A percentile compares a stretch with the other conserved stretches of the same genome.
Conservation (phyloP, 306 rosid species). For the Mimosa pudica region DNA sequence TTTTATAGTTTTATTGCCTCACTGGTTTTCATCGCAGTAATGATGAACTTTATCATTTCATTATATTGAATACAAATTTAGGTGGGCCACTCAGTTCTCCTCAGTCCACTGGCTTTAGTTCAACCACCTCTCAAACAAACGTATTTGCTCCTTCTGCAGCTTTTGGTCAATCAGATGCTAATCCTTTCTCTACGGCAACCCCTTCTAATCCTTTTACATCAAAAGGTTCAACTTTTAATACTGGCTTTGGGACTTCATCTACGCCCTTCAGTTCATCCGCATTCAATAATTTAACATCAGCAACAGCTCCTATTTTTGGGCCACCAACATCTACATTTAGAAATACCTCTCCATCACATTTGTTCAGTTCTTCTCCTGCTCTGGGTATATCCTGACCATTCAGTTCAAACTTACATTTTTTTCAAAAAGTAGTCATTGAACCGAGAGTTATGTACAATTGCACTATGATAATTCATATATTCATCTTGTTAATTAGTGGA, state of each 20-base stretch:
- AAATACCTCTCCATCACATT: constrained; percentile 45
- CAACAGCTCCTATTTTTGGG: constrained; percentile 51
- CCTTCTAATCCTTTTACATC: constrained; percentile 65
- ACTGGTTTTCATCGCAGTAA: constrained; percentile 1
- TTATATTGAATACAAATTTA: constrained; percentile 41
- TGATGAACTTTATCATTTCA: constrained; percentile 16
- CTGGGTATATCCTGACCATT: constrained; percentile 52
- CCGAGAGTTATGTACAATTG: constrained; percentile 48
- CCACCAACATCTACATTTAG: constrained; percentile 61
- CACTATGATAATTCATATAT: constrained; percentile 26
- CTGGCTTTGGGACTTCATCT: constrained; percentile 58
- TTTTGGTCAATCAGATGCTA: constrained; percentile 66
- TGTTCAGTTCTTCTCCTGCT: constrained; percentile 53
- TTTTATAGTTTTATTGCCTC: constrained; percentile 1
- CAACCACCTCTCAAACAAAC: constrained; percentile 56
- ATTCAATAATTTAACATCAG: constrained; percentile 53
- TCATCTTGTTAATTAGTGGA: no score
- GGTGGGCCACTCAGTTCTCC: constrained; percentile 79
- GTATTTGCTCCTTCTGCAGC: constrained; percentile 53
- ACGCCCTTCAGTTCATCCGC: constrained; percentile 55
- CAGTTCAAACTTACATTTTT: constrained; percentile 48
- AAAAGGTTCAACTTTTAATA: constrained; percentile 56
- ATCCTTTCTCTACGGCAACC: constrained; percentile 58
- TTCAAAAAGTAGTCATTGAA: constrained; percentile 57
- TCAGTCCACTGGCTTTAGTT: constrained; percentile 62